Evolutionary conservation across 2,329 filamentous ascomycete species (phyloP), one percentile per base, ranked within the genome.

Genomic region (Diaporthe caulivora): DNA sequence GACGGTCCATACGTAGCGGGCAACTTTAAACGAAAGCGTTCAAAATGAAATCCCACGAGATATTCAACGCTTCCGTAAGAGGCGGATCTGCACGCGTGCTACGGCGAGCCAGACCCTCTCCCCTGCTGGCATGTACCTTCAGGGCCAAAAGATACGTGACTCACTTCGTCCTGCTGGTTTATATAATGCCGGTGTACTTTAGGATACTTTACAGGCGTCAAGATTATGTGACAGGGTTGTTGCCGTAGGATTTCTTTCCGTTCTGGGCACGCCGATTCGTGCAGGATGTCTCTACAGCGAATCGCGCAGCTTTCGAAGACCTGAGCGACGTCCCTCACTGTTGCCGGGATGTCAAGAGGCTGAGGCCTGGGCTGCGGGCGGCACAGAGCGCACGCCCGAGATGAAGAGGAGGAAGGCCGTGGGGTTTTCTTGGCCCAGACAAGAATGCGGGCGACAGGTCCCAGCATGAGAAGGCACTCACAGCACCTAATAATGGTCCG

Each of bases 1-100:
- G n/a, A 31, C n/a, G 62, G 42, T 51, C 62, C 62, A 65, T 44
- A 37, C n/a, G 21, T 34, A 24, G 31, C 29, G 31, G 44, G 62
- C 44, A 65, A 65, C 44, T 65, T 51, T 65, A 65, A 40, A 65
- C 62, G 62, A 65, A 65, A 49, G 29, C 24, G n/a, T 37, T 37
- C 42, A 24, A 49, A 51, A 21, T n/a, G 42, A 26, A 26, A 65
- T 51, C 62, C 62, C 62, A 65, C 44, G 44, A 65, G 62, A 51
- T 65, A 51, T 51, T 65, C 62, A 65, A 65, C 62, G 62, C 44
- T 51, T 47, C 44, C 26, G 29, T 24, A 29, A 47, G 44, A 65
- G 62, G 44, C 62, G 31, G 37, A 65, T 65, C 62, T 65, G 44
- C 62, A 51, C 44, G 21, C 21, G 42, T 37, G 6, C 29, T 24